Conservation (phyloP, 2,329 filamentous ascomycete species). For the Fusarium anguioides region DNA sequence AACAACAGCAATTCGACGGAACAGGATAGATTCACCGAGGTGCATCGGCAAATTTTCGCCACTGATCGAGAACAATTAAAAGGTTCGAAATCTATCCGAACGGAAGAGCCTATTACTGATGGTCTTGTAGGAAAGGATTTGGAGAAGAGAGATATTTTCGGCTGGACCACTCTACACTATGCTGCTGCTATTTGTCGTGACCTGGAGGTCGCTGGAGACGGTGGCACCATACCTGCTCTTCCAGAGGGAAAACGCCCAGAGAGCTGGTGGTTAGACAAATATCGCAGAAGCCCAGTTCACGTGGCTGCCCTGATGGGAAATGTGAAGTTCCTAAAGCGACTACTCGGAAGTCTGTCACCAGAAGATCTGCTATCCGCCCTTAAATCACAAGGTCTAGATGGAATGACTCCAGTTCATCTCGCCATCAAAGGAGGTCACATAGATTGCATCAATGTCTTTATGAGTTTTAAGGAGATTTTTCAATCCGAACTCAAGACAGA, state of each 20-base stretch:
- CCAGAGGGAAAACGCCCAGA: not conserved
- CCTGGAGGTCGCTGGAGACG: rapidly evolving
- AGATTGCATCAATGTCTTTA: not conserved
- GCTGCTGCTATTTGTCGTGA: not conserved
- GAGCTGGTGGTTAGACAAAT: not conserved
- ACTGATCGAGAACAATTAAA: not conserved
- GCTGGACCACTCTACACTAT: not conserved
- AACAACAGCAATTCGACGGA: too few relatives aligned
- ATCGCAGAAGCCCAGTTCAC: not conserved
- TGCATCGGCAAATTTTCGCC: not conserved
- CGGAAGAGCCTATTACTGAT: not conserved
- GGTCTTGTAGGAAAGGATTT: not conserved
- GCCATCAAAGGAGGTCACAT: not conserved
- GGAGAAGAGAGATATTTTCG: not conserved
- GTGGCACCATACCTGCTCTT: too few relatives aligned
- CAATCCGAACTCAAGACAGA: not conserved
- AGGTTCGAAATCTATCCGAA: not conserved
- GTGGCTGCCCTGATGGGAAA: not conserved
- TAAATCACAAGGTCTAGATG: not conserved
- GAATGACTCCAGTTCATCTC: not conserved
- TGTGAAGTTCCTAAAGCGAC: rapidly evolving
- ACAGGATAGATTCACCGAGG: not conserved
- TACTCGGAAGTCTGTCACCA: not conserved
- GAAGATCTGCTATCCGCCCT: not conserved
- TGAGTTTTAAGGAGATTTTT: not conserved